Evolutionary conservation across 108 stramenopile species (phyloP).

Genomic region (Discostella pseudostelligera): DNA sequence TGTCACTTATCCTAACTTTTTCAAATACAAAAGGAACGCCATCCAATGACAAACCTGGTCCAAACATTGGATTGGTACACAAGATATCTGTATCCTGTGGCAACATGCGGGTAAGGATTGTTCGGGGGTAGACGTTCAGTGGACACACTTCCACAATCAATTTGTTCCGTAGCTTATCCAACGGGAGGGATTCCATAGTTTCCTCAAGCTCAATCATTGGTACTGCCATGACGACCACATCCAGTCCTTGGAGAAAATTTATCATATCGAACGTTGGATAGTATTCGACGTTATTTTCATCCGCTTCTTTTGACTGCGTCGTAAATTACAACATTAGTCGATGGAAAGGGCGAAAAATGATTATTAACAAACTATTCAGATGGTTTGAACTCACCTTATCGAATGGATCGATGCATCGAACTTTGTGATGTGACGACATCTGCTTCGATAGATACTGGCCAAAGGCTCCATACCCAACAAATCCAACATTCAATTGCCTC

Average conservation of each 20-base stretch:
- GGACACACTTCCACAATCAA: conserved; percentile 82
- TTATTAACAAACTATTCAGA: neutral
- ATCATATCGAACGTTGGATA: conserved; percentile 69
- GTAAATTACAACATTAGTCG: neutral
- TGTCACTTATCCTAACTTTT: conserved; percentile 73
- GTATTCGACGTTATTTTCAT: conserved; percentile 67
- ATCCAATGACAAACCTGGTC: conserved; percentile 77
- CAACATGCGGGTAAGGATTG: conserved; percentile 68
- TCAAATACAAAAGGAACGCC: conserved; percentile 92
- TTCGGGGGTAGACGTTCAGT: conserved; percentile 63
- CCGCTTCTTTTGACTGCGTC: conserved; percentile 66
- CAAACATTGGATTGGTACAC: conserved; percentile 94
- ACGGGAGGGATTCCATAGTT: conserved; percentile 55
- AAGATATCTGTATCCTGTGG: conserved; percentile 86
- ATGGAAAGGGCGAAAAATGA: no score
- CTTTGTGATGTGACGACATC: conserved; percentile 57
- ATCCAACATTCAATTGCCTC: conserved; percentile 48
- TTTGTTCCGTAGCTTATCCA: conserved; percentile 61
- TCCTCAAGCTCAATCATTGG: conserved; percentile 83
- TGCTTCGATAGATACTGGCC: conserved; percentile 56
- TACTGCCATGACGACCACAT: conserved; percentile 78
- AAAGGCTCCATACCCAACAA: conserved; percentile 53
- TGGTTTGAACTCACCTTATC: conserved; percentile 42
- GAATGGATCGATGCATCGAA: conserved; percentile 71
- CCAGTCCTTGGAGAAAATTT: conserved; percentile 64